phyloP scores from a whole-genome alignment of 2,329 filamentous ascomycete species.

The Cadophora sp. region DNA sequence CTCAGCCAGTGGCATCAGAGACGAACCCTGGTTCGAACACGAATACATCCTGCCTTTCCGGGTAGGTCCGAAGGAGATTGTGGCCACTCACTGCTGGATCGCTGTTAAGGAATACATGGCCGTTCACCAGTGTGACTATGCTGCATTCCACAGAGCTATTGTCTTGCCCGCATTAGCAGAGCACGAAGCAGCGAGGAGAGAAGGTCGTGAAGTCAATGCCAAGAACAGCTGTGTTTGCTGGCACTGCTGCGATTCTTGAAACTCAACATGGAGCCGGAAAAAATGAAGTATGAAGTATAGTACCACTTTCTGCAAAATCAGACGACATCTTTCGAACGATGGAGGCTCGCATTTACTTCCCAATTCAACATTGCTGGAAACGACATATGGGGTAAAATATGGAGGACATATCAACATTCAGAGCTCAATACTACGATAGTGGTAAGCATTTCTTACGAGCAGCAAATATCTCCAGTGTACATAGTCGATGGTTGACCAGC shows the following conservation, averaged over 20 bases:
- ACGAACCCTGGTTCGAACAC: neutral
- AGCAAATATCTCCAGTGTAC: constrained; percentile 6
- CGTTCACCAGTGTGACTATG: too few relatives aligned
- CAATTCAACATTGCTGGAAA: neutral
- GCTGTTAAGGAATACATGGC: too few relatives aligned
- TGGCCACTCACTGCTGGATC: neutral
- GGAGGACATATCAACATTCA: neutral
- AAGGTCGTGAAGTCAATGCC: neutral
- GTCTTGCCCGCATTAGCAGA: neutral
- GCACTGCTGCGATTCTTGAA: neutral
- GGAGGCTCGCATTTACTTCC: neutral
- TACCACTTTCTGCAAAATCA: neutral
- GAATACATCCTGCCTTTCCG: neutral
- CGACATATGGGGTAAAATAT: neutral
- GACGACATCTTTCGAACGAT: neutral
- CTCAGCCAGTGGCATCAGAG: too few relatives aligned
- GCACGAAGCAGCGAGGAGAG: constrained; percentile 12
- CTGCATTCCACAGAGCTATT: neutral
- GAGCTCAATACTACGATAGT: neutral
- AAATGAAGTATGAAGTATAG: neutral
- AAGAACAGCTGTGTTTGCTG: neutral
- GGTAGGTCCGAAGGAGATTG: neutral
- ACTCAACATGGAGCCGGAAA: neutral
- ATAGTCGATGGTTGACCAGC: neutral
- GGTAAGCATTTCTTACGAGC: neutral